A percentile compares a stretch with the other conserved stretches of the same genome.
phyloP scores from a whole-genome alignment of 768 basidiomycete genomes.

The Mycena filopes region DNA sequence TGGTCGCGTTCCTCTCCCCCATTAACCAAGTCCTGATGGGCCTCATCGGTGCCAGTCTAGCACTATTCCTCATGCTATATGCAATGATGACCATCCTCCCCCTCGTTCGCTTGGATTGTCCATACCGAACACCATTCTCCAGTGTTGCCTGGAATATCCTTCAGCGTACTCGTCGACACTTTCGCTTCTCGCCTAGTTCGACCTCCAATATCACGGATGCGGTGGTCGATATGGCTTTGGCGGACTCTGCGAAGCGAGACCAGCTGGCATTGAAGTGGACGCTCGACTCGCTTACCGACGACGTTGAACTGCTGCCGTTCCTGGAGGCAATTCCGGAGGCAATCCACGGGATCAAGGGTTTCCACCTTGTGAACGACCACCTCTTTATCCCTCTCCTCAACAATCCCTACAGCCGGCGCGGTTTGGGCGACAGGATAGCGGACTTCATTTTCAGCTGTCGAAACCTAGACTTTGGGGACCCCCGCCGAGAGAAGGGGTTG shows the following conservation, averaged over 20 bases:
- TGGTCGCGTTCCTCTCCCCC: conserved; percentile 13
- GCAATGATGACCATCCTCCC: background rate
- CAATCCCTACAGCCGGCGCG: background rate
- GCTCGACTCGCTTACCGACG: no score
- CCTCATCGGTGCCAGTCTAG: background rate
- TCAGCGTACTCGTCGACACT: no score
- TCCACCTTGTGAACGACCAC: no score
- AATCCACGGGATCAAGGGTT: no score
- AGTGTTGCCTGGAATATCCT: no score
- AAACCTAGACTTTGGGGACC: background rate
- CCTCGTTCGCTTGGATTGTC: background rate
- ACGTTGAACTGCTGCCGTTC: no score
- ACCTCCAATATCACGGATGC: no score
- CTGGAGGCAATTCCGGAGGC: no score
- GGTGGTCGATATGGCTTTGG: no score
- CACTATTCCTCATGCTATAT: conserved; percentile 2
- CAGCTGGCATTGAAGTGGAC: no score
- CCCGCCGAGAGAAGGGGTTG: background rate
- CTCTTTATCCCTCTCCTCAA: background rate
- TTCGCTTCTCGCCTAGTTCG: no score
- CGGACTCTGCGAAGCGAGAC: no score
- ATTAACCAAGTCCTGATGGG: conserved; percentile 11
- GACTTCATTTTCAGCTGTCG: background rate
- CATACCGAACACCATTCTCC: conserved; percentile 21
- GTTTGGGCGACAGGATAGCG: background rate